A percentile compares a stretch with the other conserved stretches of the same genome.
Conservation (phyloP, 2,329 filamentous ascomycete genomes). For the Beauveria scarabaeidicola region DNA sequence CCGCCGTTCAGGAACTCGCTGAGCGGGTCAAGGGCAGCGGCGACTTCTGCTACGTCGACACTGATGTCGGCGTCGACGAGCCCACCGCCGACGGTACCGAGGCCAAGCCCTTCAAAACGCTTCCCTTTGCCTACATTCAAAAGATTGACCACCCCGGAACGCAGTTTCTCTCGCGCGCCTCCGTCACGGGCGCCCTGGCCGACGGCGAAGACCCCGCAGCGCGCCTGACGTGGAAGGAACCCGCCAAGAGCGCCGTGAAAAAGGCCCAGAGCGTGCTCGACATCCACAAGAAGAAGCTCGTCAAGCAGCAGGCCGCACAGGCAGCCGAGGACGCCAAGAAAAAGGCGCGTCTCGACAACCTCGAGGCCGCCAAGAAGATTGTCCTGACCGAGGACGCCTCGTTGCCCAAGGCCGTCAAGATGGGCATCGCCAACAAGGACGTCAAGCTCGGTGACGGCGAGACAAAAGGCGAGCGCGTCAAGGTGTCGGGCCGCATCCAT, state of each 20-base stretch:
- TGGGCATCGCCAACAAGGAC: slow-evolving; percentile 67
- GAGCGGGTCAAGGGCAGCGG: slow-evolving; percentile 39
- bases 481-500: slow-evolving; percentile 75
- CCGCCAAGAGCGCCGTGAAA: slow-evolving; percentile 76
- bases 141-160: slow-evolving; percentile 49
- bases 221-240: slow-evolving; percentile 68
- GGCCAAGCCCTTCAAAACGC: slow-evolving; percentile 69
- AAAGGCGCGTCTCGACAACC: slow-evolving; percentile 54
- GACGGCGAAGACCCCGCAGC: slow-evolving; percentile 55
- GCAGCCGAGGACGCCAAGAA: slow-evolving; percentile 65
- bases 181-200: slow-evolving; percentile 50
- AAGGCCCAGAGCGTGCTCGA: slow-evolving; percentile 71
- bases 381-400: slow-evolving; percentile 59
- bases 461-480: slow-evolving; percentile 62
- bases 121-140: slow-evolving; percentile 69
- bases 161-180: slow-evolving; percentile 62
- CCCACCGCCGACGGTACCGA: slow-evolving; percentile 59
- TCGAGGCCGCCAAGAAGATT: slow-evolving; percentile 73
- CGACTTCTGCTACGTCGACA: slow-evolving; percentile 64
- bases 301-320: slow-evolving; percentile 65
- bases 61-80: slow-evolving; percentile 68
- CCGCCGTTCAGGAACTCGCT: slow-evolving; percentile 40
- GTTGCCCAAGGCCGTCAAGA: slow-evolving; percentile 64
- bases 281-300: slow-evolving; percentile 73
- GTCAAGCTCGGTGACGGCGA: slow-evolving; percentile 49